phyloP scores from a whole-genome alignment of 2,329 filamentous ascomycete species.

The Aureobasidium sp. region DNA sequence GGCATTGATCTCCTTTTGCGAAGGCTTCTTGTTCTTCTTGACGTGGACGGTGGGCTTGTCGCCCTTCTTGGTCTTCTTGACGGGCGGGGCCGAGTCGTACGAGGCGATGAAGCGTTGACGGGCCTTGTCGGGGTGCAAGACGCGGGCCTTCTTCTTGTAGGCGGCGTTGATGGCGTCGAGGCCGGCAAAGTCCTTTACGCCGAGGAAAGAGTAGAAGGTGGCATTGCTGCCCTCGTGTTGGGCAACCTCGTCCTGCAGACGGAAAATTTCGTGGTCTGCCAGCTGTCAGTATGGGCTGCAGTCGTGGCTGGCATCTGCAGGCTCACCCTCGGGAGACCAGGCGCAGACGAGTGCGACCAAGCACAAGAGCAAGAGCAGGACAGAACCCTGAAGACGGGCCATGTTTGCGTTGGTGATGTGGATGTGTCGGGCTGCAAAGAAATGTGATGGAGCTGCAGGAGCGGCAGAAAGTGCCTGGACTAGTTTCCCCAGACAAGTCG shows the following conservation, averaged over 20 bases:
- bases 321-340: slow-evolving; percentile 78
- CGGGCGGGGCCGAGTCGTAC: slow-evolving; percentile 50
- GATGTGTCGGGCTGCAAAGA: slow-evolving; percentile 11
- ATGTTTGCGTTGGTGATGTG: slow-evolving; percentile 44
- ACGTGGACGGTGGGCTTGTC: slow-evolving; percentile 57
- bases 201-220: slow-evolving; percentile 92
- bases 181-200: slow-evolving; percentile 63
- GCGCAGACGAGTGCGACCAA: slow-evolving; percentile 62
- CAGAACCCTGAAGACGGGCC: slow-evolving; percentile 59
- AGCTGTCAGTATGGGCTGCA: slow-evolving; percentile 12
- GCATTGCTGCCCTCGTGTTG: slow-evolving; percentile 67
- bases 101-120: slow-evolving; percentile 73
- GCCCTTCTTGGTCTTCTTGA: slow-evolving; percentile 28
- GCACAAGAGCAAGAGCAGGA: slow-evolving; percentile 62
- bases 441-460: slow-evolving; percentile 19
- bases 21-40: slow-evolving; percentile 63
- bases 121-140: slow-evolving; percentile 92
- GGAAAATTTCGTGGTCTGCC: slow-evolving; percentile 94
- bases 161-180: slow-evolving; percentile 89
- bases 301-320: slow-evolving; percentile 7
- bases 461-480: slow-evolving; percentile 13
- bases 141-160: slow-evolving; percentile 78
- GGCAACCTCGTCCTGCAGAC: slow-evolving; percentile 79
- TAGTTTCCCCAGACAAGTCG: slow-evolving; percentile 12
- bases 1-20: slow-evolving; percentile 66